Evolutionary conservation across 78 protist species (phyloP).

Genomic region (Tieghemostelium lacteum): DNA sequence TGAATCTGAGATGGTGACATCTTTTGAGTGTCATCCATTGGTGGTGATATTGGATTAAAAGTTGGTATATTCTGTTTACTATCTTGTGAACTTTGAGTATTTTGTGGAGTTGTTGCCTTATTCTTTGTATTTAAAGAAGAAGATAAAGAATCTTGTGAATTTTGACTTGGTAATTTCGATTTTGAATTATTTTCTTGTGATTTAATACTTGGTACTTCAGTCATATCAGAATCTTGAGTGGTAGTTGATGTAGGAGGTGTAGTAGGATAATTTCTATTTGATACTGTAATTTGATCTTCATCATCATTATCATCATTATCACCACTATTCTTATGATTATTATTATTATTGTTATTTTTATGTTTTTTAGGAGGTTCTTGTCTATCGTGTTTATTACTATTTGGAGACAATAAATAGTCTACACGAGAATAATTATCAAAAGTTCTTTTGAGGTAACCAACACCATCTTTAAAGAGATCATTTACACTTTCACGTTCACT

Average conservation of each 20-base stretch:
- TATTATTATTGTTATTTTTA: too few species aligned
- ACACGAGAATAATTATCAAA: neutral
- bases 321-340: too few species aligned
- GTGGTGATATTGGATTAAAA: neutral
- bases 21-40: conserved; percentile 5
- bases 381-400: conserved; percentile 1
- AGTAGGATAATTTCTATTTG: neutral
- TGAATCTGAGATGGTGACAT: conserved; percentile 32
- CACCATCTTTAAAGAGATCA: conserved; percentile 42
- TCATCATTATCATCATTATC: neutral
- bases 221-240: too few species aligned
- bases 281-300: neutral
- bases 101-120: neutral
- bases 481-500: neutral
- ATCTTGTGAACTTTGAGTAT: neutral
- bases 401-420: neutral
- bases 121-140: neutral
- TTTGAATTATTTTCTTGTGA: neutral
- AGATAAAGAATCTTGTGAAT: too few species aligned
- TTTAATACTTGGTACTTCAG: too few species aligned
- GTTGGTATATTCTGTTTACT: neutral
- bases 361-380: neutral
- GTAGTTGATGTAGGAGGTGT: neutral
- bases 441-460: conserved; percentile 25
- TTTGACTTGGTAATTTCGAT: neutral